Base-by-base conservation (phyloP, 495 filamentous ascomycete genomes). In the Xylaria curta region DNA sequence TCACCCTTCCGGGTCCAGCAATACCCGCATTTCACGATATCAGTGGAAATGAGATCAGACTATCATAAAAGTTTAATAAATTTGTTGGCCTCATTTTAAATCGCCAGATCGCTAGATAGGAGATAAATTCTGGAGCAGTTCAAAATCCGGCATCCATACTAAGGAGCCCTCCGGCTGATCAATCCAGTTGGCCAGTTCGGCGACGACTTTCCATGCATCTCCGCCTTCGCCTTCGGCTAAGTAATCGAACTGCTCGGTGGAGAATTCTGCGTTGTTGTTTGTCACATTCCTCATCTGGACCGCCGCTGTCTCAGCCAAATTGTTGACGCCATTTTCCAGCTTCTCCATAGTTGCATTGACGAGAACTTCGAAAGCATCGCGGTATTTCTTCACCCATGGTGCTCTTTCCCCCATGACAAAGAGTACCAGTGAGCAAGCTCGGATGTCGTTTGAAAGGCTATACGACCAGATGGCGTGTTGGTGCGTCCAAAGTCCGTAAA, bases 311-410 rank as follows among this genome's bases (percentile, higher is more conserved):
- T 72, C 70, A 8, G 54, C 70, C 21, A 72, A 28, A 19, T 68
- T 72, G 24, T 36, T 68, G 0, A 68, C 70, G 17, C 70, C 70
- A 5, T 68, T 68, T 31, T 72, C 75, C 0, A 88, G 73, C 60
- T 86, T 87, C 68, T 88, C 85, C 85, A 87, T 87, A 8, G 85
- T 82, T 7, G 86, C 85, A 60, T 86, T 85, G 42, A 88, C 85
- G 3, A 88, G 81, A 0, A 85, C 74, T 59, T 88, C 86, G 62
- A 88, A 86, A 0, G 86, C 83, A 63, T 88, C 85, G 40, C 86
- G 84, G 79, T 87, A 87, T 62, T 86, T 85, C 68, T 85, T 86
- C 1, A 87, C 85, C 81, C 82, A 86, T 13, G 81, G 78, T 12
- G 85, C 85, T 53, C 85, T 81, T 72, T 88, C 86, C 15, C 83